Conservation (phyloP, 805 yeast genomes). For the Suhomyces sp. region DNA sequence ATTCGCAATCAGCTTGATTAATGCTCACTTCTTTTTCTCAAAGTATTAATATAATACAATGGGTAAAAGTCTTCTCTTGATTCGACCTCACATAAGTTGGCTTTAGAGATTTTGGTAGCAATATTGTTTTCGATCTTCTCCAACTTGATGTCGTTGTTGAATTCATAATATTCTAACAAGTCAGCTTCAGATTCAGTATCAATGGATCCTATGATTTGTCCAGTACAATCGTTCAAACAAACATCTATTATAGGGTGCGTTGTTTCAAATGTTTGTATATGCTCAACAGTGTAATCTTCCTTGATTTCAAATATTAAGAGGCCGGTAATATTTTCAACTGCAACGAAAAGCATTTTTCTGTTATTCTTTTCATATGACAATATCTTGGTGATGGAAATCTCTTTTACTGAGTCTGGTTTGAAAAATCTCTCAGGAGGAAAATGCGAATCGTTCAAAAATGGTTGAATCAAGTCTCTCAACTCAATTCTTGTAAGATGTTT, state of each 20-base stretch:
- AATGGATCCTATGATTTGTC: slow-evolving; percentile 26
- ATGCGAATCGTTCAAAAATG: slow-evolving; percentile 55
- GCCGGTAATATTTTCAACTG: slow-evolving; percentile 52
- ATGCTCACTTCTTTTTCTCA: slow-evolving; percentile 66
- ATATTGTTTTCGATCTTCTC: slow-evolving; percentile 14
- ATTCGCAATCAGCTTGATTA: too few species aligned
- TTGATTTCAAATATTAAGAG: slow-evolving; percentile 38
- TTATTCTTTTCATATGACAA: slow-evolving; percentile 25
- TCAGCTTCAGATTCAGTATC: slow-evolving; percentile 28
- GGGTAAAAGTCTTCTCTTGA: slow-evolving; percentile 44
- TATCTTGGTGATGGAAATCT: slow-evolving; percentile 52
- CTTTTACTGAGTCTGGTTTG: slow-evolving; percentile 49
- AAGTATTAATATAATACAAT: slow-evolving; percentile 46
- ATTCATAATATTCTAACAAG: slow-evolving; percentile 25
- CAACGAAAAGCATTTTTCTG: slow-evolving; percentile 38
- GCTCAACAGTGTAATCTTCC: slow-evolving; percentile 24
- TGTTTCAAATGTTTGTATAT: slow-evolving; percentile 30
- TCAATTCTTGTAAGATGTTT: slow-evolving; percentile 49
- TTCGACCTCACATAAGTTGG: slow-evolving; percentile 33
- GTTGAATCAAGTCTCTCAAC: slow-evolving; percentile 38
- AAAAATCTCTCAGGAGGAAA: slow-evolving; percentile 64
- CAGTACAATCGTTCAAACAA: slow-evolving; percentile 16
- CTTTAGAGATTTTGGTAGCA: slow-evolving; percentile 20
- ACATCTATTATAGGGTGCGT: slow-evolving; percentile 30
- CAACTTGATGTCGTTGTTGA: slow-evolving; percentile 19